Conservation (phyloP, 129 eudicot genomes). For the Flaveria linearis region DNA sequence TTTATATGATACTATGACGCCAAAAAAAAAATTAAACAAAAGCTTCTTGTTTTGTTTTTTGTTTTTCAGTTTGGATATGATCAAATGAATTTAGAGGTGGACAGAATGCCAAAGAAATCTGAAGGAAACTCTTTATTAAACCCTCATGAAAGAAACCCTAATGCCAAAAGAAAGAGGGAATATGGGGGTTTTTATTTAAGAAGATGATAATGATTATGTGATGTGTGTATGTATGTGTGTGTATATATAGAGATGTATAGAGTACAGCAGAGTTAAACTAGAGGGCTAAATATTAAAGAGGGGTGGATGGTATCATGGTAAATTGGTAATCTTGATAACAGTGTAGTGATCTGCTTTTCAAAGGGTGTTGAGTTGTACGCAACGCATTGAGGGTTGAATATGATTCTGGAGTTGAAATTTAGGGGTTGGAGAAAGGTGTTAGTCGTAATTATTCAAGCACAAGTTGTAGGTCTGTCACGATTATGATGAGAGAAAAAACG, state of each 20-base stretch:
- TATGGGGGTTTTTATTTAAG: slow-evolving; percentile 43
- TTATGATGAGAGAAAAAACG: slow-evolving; percentile 39
- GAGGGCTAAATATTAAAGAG: slow-evolving; percentile 11
- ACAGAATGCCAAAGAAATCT: slow-evolving; percentile 99
- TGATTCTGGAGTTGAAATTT: slow-evolving; percentile 19
- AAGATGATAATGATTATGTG: slow-evolving; percentile 23
- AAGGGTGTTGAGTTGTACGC: slow-evolving; percentile 24
- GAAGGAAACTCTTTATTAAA: slow-evolving; percentile 79
- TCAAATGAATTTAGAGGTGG: slow-evolving; percentile 66
- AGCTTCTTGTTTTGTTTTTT: not conserved
- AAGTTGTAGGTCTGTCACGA: slow-evolving; percentile 33
- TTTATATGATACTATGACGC: no score
- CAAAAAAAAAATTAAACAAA: no score
- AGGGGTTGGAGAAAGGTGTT: slow-evolving; percentile 34
- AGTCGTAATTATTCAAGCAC: slow-evolving; percentile 42
- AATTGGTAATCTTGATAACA: slow-evolving; percentile 31
- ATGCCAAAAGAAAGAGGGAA: slow-evolving; percentile 10
- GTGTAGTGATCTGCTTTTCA: slow-evolving; percentile 24
- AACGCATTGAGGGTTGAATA: slow-evolving; percentile 25
- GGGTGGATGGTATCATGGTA: slow-evolving; percentile 34
- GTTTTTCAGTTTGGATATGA: not conserved
- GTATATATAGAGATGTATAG: no score
- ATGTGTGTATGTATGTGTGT: no score
- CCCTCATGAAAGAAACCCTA: slow-evolving; percentile 50
- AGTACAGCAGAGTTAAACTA: no score